Evolutionary conservation across 805 yeast species (phyloP).

Genomic region (Spathaspora hagerdaliae): DNA sequence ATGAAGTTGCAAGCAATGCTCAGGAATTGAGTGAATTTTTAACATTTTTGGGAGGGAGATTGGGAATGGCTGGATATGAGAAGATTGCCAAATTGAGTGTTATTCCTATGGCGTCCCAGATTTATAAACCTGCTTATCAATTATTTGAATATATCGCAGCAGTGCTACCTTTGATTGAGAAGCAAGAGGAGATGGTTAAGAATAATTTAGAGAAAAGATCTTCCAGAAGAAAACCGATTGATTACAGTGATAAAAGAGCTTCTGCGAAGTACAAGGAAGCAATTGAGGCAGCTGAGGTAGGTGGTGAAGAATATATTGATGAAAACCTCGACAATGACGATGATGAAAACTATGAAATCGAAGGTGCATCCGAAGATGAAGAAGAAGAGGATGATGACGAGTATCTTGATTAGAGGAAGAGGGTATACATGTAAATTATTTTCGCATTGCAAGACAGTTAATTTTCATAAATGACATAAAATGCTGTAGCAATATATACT

Average conservation of each 20-base stretch:
- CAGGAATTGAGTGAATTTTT: conserved; percentile 26
- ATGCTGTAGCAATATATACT: neutral
- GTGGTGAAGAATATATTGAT: conserved; percentile 12
- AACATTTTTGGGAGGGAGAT: conserved; percentile 15
- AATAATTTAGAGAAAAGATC: conserved; percentile 8
- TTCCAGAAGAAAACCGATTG: conserved; percentile 14
- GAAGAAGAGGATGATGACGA: conserved; percentile 19
- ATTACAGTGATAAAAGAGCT: conserved; percentile 15
- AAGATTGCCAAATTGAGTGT: neutral
- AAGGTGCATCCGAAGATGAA: conserved; percentile 10
- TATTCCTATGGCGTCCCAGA: conserved; percentile 3
- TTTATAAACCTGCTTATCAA: conserved; percentile 10
- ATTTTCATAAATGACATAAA: too few relatives aligned
- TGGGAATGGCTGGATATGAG: conserved; percentile 12
- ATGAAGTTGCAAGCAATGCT: conserved; percentile 32
- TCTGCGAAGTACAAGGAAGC: conserved; percentile 5
- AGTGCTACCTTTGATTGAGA: conserved; percentile 22
- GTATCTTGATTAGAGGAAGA: conserved; percentile 1
- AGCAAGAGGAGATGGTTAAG: conserved; percentile 17
- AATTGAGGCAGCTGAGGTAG: conserved; percentile 10
- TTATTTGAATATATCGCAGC: conserved; percentile 26
- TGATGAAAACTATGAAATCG: conserved; percentile 18
- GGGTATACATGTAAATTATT: too few relatives aligned
- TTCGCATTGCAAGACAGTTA: too few relatives aligned
- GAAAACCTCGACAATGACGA: conserved; percentile 6